Base-by-base conservation (phyloP, 257 asterid species). In the Solanum dulcamara region DNA sequence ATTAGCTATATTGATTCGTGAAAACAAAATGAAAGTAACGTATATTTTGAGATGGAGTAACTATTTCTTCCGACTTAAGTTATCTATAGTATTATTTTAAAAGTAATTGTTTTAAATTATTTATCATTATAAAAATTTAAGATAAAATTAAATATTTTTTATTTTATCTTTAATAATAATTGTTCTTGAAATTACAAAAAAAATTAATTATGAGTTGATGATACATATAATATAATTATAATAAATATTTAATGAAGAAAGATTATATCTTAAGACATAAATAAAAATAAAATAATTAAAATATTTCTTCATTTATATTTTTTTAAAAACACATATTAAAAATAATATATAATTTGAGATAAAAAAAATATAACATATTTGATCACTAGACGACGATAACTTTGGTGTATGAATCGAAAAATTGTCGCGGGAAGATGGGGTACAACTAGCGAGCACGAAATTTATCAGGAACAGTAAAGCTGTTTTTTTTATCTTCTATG, bases 361-460 rank as follows among this genome's bases (percentile, higher is more conserved):
- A 1, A 53, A 18, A 1, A 2, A 3, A 81, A 59, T 18, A 30
- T 84, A 53, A 0, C 3, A 93, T 84, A 9, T 87, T 22, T 0
- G 0, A 0, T 0, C 13, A 30, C 18, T 80, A 59, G 57, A 81
- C 85, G 88, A 88, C 88, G 75, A 62, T 50, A 60, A 51, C 60
- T 59, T 86, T 59, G 51, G 48, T 80, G 86, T 84, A 86, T 66
- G 83, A 85, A 57, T 87, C 88, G 87, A 85, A 85, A 82, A 75
- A 24, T 81, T 37, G 32, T 38, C 32, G 59, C 85, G 77, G 85
- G 74, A 81, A 38, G 57, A 59, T 60, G 93, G 59, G 59, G 90
- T 90, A 87, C 92, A 88, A 87, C 75, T 90, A 88, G 92, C 91
- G 86, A 89, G 89, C 86, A 66, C 44, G 38, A 84, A 82, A 84